phyloP scores from a whole-genome alignment of 257 asterid species.

The Solanum ossicruentum region DNA sequence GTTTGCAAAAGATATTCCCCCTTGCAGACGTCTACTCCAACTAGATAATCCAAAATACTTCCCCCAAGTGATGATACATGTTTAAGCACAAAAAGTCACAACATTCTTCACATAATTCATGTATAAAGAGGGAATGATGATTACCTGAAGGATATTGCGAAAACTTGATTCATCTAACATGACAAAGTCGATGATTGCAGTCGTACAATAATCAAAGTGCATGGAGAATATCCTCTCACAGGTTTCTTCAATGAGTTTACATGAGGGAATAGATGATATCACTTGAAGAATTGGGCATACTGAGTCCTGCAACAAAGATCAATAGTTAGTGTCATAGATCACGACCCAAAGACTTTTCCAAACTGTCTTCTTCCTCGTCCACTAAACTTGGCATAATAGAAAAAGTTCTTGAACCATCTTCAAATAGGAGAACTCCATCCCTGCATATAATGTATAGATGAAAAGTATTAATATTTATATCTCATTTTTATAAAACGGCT shows the following conservation, averaged over 20 bases:
- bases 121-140: not conserved
- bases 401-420: conserved; percentile 80
- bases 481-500: conserved; percentile 28
- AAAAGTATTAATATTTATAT: conserved; percentile 46
- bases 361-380: conserved; percentile 79
- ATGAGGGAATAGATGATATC: conserved; percentile 69
- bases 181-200: conserved; percentile 80
- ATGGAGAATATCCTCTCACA: conserved; percentile 77
- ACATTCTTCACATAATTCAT: not conserved
- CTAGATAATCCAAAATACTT: not conserved
- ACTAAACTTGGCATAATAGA: conserved; percentile 74
- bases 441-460: conserved; percentile 84
- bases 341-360: conserved; percentile 40
- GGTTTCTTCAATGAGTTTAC: conserved; percentile 87
- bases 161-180: conserved; percentile 71
- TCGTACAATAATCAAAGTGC: conserved; percentile 92
- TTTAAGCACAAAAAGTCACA: not conserved
- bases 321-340: conserved; percentile 32
- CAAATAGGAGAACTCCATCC: conserved; percentile 77
- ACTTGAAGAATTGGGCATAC: conserved; percentile 87
- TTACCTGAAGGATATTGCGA: conserved; percentile 78
- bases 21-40: not conserved
- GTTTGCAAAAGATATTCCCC: not conserved
- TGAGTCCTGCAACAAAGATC: conserved; percentile 88
- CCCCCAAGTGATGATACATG: not conserved